Evolutionary conservation across 2,329 filamentous ascomycete genomes (phyloP).

Genomic region (Fusarium tricinctum): DNA sequence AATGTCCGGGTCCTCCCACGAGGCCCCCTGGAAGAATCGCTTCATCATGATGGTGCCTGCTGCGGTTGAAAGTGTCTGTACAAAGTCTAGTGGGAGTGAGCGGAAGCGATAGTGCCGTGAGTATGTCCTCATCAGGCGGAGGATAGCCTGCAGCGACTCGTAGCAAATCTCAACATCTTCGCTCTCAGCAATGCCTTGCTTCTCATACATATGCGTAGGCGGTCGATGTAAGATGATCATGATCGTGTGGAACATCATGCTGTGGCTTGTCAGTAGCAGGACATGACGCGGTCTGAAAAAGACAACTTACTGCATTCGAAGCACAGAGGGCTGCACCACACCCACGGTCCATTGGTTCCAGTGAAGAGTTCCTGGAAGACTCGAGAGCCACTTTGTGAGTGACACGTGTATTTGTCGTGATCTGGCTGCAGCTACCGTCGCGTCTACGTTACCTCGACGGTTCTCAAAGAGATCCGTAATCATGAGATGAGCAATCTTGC

Average conservation of each 20-base stretch:
- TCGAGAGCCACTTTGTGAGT: constrained; percentile 62
- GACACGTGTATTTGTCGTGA: constrained; percentile 62
- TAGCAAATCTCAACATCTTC: constrained; percentile 66
- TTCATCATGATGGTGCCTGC: constrained; percentile 64
- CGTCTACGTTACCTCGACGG: constrained; percentile 57
- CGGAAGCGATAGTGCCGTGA: constrained; percentile 60
- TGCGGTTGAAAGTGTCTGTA: constrained; percentile 64
- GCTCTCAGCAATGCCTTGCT: constrained; percentile 56
- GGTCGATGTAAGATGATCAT: constrained; percentile 67
- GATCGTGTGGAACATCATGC: constrained; percentile 64
- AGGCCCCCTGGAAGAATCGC: constrained; percentile 57
- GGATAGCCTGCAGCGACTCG: constrained; percentile 61
- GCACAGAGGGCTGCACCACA: constrained; percentile 60
- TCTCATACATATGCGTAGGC: constrained; percentile 59
- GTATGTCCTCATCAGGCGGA: constrained; percentile 61
- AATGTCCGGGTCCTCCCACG: constrained; percentile 62
- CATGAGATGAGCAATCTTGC: constrained; percentile 64
- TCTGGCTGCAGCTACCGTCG: constrained; percentile 58
- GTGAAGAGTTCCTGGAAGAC: constrained; percentile 61
- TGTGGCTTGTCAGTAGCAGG: constrained; percentile 40
- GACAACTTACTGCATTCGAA: constrained; percentile 61
- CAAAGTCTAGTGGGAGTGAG: constrained; percentile 63
- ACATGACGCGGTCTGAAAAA: not conserved
- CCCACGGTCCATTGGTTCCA: constrained; percentile 67
- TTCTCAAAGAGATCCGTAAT: constrained; percentile 67